A percentile compares a stretch with the other conserved stretches of the same genome.
phyloP scores from a whole-genome alignment of 2,329 filamentous ascomycete species.

The Pseudogymnoascus sp. region DNA sequence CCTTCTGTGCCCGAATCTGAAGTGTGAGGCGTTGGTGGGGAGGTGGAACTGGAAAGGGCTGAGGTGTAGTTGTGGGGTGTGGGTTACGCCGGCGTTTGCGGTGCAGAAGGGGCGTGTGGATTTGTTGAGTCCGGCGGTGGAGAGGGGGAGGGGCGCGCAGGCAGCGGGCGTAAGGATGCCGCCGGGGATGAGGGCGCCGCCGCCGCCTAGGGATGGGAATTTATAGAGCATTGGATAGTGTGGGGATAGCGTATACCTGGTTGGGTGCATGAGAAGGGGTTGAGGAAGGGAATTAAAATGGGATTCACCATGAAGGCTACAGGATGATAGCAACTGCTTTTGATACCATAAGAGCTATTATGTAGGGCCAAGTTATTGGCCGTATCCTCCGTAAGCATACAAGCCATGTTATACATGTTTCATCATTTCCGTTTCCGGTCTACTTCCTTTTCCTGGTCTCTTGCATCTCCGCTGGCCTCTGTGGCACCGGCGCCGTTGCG shows the following conservation, averaged over 20 bases:
- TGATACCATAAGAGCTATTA: constrained; percentile 3
- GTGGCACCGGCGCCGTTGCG: neutral
- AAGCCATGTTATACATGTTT: constrained; percentile 5
- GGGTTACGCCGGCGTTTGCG: constrained; percentile 87
- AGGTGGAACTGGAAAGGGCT: constrained; percentile 96
- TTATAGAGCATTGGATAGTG: neutral
- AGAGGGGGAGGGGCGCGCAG: constrained; percentile 9
- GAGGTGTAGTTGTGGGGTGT: constrained; percentile 81
- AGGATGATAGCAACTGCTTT: neutral
- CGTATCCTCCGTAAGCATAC: neutral
- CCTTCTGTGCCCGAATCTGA: constrained; percentile 68
- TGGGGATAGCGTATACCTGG: neutral
- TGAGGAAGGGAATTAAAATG: neutral
- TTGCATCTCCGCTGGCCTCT: constrained; percentile 23
- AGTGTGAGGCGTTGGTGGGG: constrained; percentile 76
- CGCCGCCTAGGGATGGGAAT: neutral
- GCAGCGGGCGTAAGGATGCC: constrained; percentile 46
- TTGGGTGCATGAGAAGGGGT: neutral
- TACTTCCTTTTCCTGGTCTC: constrained; percentile 7
- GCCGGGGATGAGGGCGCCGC: constrained; percentile 33
- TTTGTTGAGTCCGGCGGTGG: constrained; percentile 12
- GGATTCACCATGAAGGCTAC: neutral
- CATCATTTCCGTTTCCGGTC: neutral
- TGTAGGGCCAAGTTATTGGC: neutral
- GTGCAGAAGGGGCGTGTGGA: constrained; percentile 77